Evolutionary conservation across 805 yeast species (phyloP), one percentile per base, ranked within the genome.

Genomic region (Zygosaccharomyces pseudorouxii): DNA sequence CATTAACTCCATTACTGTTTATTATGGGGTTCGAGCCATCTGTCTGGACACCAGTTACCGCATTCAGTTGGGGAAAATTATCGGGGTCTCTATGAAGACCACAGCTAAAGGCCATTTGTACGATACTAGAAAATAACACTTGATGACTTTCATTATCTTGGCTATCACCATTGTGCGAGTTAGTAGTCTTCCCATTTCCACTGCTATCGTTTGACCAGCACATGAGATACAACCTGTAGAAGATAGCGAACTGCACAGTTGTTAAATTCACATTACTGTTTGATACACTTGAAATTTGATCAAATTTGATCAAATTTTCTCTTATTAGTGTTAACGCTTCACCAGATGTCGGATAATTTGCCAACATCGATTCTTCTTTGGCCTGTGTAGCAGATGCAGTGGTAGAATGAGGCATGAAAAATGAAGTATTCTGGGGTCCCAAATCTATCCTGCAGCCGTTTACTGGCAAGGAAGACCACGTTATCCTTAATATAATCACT

Each of bases 1-100:
- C 30, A 18, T 45, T 36, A 12, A 30, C 37, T 10, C 49, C 20
- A 33, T 38, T 40, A 42, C 44, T 51, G 31, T 45, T 47, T 12
- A 22, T 35, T 20, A 30, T 35, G 28, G 52, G 28, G 28, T 53
- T 39, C 3, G 48, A 37, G 19, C 49, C 40, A 14, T 53, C 56
- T n/a, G 47, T 46, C 4, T 59, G 52, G 20, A 23, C 33, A 25
- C 16, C 29, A 4, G 62, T 45, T 2, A 61, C 59, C 8, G 62
- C 60, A 27, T 66, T 68, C 44, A 72, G 63, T 51, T 72, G 74
- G 11, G 74, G 72, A 55, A 79, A 79, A 35, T 70, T 69, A 40
- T 72, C 75, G 0, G 89, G 89, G 53, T 84, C 89, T 55, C 89
- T 71, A 59, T 84, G 82, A 22, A 84, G 59, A 0, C 89, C 90